Conservation (phyloP, 345 rosid species). For the Schrenkiella parvula region DNA sequence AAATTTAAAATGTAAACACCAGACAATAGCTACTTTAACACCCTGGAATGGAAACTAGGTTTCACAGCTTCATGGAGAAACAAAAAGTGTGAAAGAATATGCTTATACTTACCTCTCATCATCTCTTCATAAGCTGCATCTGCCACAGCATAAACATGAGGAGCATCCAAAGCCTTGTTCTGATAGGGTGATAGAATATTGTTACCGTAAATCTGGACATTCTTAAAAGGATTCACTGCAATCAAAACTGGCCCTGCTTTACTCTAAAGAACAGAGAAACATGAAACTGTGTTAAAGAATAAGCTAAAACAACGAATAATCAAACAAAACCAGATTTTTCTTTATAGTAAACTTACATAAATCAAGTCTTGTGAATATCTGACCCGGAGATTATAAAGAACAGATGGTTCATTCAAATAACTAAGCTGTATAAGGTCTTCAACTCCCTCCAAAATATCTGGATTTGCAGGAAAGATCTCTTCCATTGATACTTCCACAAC, state of each 20-base stretch:
- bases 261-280: conserved; percentile 48
- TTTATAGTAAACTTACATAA: conserved; percentile 62
- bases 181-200: conserved; percentile 47
- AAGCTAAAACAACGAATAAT: background rate
- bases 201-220: conserved; percentile 53
- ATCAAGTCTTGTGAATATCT: conserved; percentile 70
- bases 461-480: conserved; percentile 90
- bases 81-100: background rate
- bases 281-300: conserved; percentile 3
- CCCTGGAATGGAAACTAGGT: background rate
- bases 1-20: background rate
- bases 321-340: conserved; percentile 24
- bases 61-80: background rate
- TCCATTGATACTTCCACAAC: conserved; percentile 59
- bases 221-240: conserved; percentile 83
- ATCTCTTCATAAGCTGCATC: conserved; percentile 71
- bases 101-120: conserved; percentile 67
- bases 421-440: conserved; percentile 90
- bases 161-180: conserved; percentile 51
- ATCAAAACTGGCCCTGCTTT: conserved; percentile 89
- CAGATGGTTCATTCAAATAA: conserved; percentile 91
- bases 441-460: conserved; percentile 79
- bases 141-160: conserved; percentile 80
- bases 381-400: conserved; percentile 70
- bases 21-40: background rate